Conservation (phyloP, 2,329 filamentous ascomycete genomes). For the Penicillium palitans region DNA sequence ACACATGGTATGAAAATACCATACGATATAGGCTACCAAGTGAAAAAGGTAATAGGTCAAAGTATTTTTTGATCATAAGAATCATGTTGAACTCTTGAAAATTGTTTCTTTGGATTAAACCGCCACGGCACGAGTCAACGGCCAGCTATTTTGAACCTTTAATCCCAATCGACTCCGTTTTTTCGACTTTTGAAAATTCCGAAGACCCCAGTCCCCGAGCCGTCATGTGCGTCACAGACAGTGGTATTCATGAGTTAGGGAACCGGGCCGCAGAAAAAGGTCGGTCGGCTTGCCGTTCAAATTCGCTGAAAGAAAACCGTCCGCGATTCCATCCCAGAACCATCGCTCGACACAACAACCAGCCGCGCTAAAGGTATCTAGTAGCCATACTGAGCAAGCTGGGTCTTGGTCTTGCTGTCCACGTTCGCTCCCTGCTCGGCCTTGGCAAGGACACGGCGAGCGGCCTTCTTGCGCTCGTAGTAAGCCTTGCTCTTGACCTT, state of each 20-base stretch:
- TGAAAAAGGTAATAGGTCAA: constrained; percentile 21
- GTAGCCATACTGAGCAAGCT: constrained; percentile 89
- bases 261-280: constrained; percentile 33
- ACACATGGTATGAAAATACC: not conserved
- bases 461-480: constrained; percentile 99
- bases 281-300: constrained; percentile 45
- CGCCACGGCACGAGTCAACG: constrained; percentile 44
- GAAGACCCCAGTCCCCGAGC: constrained; percentile 33
- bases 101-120: constrained; percentile 45
- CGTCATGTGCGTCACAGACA: constrained; percentile 40
- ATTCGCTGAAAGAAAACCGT: constrained; percentile 43
- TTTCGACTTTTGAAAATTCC: constrained; percentile 34
- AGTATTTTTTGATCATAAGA: constrained; percentile 30
- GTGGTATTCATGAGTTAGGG: constrained; percentile 39
- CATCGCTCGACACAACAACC: constrained; percentile 44
- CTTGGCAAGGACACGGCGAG: constrained; percentile 83
- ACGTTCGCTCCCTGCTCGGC: constrained; percentile 90
- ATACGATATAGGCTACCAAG: not conserved
- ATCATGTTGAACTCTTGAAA: constrained; percentile 40
- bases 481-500: constrained; percentile 99
- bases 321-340: constrained; percentile 43
- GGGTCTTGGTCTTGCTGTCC: constrained; percentile 81
- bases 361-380: constrained; percentile 56
- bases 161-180: constrained; percentile 44
- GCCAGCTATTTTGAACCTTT: constrained; percentile 46